These are phyloP conservation scores for Starmerella gropengiesseri DNA, from an alignment of 805 yeast genomes.

Conservation along the genomic window DNA sequence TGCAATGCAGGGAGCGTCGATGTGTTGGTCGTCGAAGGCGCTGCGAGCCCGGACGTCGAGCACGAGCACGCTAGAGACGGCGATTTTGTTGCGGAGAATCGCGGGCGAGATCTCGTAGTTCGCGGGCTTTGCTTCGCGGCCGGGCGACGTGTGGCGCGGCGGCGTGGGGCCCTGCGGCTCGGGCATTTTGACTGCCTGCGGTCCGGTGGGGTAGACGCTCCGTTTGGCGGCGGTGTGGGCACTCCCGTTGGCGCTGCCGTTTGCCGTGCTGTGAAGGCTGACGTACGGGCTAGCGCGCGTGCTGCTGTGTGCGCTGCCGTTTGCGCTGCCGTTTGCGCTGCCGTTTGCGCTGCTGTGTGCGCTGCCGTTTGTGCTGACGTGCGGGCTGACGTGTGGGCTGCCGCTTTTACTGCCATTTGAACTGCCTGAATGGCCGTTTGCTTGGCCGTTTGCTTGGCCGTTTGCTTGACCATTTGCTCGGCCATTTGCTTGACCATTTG, in stretches of 20 bases:
- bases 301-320: neutral
- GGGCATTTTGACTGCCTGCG: slow-evolving; percentile 4
- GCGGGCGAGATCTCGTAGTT: slow-evolving; percentile 17
- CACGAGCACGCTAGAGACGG: slow-evolving; percentile 36
- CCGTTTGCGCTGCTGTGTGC: neutral
- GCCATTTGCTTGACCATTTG: neutral
- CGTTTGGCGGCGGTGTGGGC: neutral
- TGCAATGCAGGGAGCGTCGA: slow-evolving; percentile 46
- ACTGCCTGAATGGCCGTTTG: neutral
- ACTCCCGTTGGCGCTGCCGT: neutral
- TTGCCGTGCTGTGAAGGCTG: neutral
- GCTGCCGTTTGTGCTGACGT: neutral
- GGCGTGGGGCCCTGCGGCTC: slow-evolving; percentile 4
- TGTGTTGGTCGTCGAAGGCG: slow-evolving; percentile 54
- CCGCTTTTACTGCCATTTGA: neutral
- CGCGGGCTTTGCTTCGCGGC: no score
- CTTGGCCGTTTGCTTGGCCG: neutral
- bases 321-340: neutral
- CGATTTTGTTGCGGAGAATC: slow-evolving; percentile 11
- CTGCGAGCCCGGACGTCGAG: slow-evolving; percentile 60
- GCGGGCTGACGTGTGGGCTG: neutral
- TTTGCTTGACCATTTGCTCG: neutral
- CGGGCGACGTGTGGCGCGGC: neutral
- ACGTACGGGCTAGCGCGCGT: neutral
- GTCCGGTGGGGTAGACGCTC: neutral